Evolutionary conservation across 345 rosid species (phyloP).

Genomic region (Carallia brachiata): DNA sequence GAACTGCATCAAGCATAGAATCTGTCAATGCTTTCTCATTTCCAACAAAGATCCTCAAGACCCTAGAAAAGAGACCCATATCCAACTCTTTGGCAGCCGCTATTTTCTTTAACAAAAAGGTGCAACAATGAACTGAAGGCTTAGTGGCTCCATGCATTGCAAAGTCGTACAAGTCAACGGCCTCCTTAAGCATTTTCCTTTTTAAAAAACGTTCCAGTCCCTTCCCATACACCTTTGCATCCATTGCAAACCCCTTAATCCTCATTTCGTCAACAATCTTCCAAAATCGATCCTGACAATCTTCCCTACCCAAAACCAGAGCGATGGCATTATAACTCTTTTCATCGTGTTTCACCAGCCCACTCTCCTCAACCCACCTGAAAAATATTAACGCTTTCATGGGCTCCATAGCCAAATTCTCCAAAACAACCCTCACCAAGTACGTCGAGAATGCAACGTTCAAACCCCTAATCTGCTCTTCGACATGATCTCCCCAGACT

Average conservation of each 20-base stretch:
- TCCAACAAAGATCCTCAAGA: conserved; percentile 47
- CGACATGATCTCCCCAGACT: conserved; percentile 72
- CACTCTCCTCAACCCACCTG: conserved; percentile 77
- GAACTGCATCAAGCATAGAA: conserved; percentile 53
- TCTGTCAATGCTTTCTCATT: conserved; percentile 60
- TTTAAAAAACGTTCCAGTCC: conserved; percentile 56
- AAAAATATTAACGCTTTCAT: conserved; percentile 71
- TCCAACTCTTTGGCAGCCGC: conserved; percentile 56
- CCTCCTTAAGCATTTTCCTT: conserved; percentile 66
- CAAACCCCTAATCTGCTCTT: conserved; percentile 45
- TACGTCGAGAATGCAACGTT: conserved; percentile 47
- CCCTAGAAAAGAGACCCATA: conserved; percentile 61
- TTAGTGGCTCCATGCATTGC: conserved; percentile 61
- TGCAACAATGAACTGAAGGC: conserved; percentile 50
- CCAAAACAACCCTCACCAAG: conserved; percentile 62
- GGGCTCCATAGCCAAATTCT: conserved; percentile 64
- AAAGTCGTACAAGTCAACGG: conserved; percentile 69
- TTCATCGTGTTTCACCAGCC: conserved; percentile 52
- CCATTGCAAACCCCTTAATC: conserved; percentile 58
- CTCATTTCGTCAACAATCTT: conserved; percentile 70
- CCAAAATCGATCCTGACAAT: conserved; percentile 75
- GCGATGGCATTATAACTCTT: conserved; percentile 71
- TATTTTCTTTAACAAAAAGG: conserved; percentile 65
- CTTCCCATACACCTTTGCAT: conserved; percentile 50
- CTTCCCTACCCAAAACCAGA: conserved; percentile 70